Percentiles rank a stretch among this genome's conserved stretches.
Evolutionary conservation across 2,329 filamentous ascomycete species (phyloP).

Genomic region (Sclerotinia minor): DNA sequence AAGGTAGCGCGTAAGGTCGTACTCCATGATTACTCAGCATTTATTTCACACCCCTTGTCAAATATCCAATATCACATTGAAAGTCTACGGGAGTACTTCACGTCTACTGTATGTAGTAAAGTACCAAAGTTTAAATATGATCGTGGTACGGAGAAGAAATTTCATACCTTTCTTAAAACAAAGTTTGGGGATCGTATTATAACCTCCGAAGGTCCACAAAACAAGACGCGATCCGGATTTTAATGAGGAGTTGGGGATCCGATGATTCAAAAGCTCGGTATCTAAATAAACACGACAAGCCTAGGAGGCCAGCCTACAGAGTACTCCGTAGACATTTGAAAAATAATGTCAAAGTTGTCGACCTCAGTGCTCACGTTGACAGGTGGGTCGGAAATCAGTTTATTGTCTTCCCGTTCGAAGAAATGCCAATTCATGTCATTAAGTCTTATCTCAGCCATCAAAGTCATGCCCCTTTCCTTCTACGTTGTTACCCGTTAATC

Average conservation of each 20-base stretch:
- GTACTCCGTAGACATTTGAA: background rate
- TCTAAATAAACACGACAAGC: background rate
- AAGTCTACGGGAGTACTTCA: background rate
- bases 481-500: background rate
- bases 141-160: background rate
- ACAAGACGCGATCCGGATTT: constrained; percentile 4
- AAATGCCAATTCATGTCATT: background rate
- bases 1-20: constrained; percentile 6
- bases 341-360: background rate
- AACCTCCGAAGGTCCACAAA: background rate
- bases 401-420: background rate
- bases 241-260: background rate
- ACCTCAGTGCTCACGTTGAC: background rate
- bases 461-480: background rate
- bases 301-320: background rate
- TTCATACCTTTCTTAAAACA: background rate
- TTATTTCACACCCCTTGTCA: background rate
- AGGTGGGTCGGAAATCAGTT: background rate
- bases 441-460: background rate
- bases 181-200: constrained; percentile 1
- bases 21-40: constrained; percentile 6
- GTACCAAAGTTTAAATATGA: background rate
- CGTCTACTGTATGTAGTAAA: background rate
- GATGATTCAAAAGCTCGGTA: background rate
- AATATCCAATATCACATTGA: background rate